Percentiles rank a stretch among this genome's conserved stretches.
phyloP scores from a whole-genome alignment of 192 early-diverging fungal genomes.

The Geranomyces variabilis region DNA sequence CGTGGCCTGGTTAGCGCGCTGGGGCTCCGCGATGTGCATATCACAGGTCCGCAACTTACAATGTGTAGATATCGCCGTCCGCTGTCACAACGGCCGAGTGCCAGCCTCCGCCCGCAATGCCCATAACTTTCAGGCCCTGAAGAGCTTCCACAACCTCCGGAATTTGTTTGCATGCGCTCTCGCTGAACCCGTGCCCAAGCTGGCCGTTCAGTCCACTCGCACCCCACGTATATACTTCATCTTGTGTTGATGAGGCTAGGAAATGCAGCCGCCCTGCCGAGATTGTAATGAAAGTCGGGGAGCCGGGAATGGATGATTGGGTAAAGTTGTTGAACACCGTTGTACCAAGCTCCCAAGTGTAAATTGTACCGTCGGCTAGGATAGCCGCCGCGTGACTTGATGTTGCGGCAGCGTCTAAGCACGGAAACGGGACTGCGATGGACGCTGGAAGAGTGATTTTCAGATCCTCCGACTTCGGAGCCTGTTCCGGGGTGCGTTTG shows the following conservation, averaged over 20 bases:
- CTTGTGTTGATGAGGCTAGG: neutral
- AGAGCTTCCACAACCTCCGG: slow-evolving; percentile 22
- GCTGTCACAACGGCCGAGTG: slow-evolving; percentile 32
- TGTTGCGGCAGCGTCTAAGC: slow-evolving; percentile 21
- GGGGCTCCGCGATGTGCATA: neutral
- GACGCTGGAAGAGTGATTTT: neutral
- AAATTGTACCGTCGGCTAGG: neutral
- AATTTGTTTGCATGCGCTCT: neutral
- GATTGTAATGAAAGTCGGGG: neutral
- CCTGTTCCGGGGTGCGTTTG: neutral
- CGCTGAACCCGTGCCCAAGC: slow-evolving; percentile 22
- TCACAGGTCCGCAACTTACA: slow-evolving; percentile 19
- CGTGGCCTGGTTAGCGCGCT: neutral
- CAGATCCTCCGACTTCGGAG: neutral
- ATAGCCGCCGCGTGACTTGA: slow-evolving; percentile 3
- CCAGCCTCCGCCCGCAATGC: slow-evolving; percentile 11
- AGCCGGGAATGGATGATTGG: neutral
- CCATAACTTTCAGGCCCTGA: slow-evolving; percentile 11
- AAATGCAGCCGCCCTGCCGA: slow-evolving; percentile 11
- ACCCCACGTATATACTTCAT: slow-evolving; percentile 25
- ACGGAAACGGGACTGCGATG: neutral
- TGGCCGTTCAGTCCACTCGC: slow-evolving; percentile 21
- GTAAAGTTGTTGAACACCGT: neutral
- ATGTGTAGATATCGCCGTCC: slow-evolving; percentile 34
- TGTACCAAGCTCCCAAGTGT: slow-evolving; percentile 1